These are phyloP conservation scores for Suillus luteus DNA, from an alignment of 768 basidiomycete species.

Conservation along the genomic window DNA sequence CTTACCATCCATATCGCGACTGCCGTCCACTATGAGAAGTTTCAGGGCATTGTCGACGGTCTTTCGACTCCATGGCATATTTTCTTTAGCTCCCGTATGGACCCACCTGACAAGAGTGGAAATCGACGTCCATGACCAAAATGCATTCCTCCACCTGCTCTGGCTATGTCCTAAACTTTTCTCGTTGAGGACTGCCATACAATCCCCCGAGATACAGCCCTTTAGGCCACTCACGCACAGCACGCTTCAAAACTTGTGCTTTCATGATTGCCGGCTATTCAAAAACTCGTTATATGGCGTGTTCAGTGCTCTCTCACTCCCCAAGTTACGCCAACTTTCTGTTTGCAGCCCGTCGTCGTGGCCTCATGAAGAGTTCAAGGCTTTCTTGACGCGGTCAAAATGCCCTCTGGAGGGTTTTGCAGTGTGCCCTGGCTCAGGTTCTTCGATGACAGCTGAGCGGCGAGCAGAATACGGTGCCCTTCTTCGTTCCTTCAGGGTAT, in stretches of 20 bases:
- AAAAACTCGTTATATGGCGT: neutral
- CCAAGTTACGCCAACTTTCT: slow-evolving; percentile 14
- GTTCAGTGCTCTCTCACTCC: slow-evolving; percentile 20
- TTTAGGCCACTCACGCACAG: slow-evolving; percentile 9
- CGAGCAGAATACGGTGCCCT: slow-evolving; percentile 16
- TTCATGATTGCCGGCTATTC: slow-evolving; percentile 14
- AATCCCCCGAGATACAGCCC: neutral
- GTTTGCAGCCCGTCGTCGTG: slow-evolving; percentile 18
- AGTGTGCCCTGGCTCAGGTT: slow-evolving; percentile 17
- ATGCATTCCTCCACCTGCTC: slow-evolving; percentile 11
- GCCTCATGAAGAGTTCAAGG: slow-evolving; percentile 10
- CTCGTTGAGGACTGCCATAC: slow-evolving; percentile 14
- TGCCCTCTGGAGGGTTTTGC: slow-evolving; percentile 24
- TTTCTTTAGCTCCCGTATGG: slow-evolving; percentile 20
- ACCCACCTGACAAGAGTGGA: slow-evolving; percentile 20
- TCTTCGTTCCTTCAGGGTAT: slow-evolving; percentile 21
- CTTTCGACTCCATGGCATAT: neutral
- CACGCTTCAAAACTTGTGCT: slow-evolving; percentile 11
- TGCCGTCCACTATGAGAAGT: slow-evolving; percentile 14
- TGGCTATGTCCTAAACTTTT: neutral
- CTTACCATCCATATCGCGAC: neutral
- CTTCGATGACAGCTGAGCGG: slow-evolving; percentile 19
- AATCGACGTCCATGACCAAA: slow-evolving; percentile 1
- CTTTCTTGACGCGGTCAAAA: slow-evolving; percentile 15
- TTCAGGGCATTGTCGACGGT: slow-evolving; percentile 14